Percentiles rank a stretch among this genome's conserved stretches.
Evolutionary conservation across 2,329 filamentous ascomycete species (phyloP).

Genomic region (Cercospora beticola): DNA sequence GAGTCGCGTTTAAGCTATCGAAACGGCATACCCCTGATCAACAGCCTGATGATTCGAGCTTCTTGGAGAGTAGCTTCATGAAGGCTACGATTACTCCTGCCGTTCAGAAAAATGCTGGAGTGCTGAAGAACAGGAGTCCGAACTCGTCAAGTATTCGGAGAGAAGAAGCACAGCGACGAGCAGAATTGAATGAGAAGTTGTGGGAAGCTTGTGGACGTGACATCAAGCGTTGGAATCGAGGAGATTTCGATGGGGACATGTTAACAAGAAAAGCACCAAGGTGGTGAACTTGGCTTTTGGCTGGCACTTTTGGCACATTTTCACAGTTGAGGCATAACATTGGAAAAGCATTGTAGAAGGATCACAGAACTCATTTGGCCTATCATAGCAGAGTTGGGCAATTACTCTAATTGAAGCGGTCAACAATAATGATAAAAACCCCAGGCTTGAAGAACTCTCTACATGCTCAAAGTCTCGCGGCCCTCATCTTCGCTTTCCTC

Average conservation of each 20-base stretch:
- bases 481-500: constrained; percentile 1
- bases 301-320: background rate
- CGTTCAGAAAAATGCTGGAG: background rate
- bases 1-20: constrained; percentile 1
- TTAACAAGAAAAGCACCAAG: constrained; percentile 34
- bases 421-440: background rate
- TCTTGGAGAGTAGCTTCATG: constrained; percentile 12
- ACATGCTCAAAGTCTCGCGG: background rate
- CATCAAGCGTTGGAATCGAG: constrained; percentile 38
- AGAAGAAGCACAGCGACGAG: constrained; percentile 19
- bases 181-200: constrained; percentile 30
- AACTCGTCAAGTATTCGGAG: background rate
- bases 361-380: background rate
- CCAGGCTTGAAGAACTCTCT: background rate
- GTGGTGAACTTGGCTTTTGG: constrained; percentile 28
- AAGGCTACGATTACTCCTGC: constrained; percentile 8
- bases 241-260: constrained; percentile 36
- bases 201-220: constrained; percentile 37
- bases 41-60: constrained; percentile 6
- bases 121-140: constrained; percentile 3
- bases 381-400: background rate
- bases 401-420: background rate
- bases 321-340: background rate
- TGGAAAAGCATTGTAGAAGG: background rate
- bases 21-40: constrained; percentile 8